These are phyloP conservation scores for Tulasnella sp. DNA, from an alignment of 768 basidiomycete species.

Conservation along the genomic window DNA sequence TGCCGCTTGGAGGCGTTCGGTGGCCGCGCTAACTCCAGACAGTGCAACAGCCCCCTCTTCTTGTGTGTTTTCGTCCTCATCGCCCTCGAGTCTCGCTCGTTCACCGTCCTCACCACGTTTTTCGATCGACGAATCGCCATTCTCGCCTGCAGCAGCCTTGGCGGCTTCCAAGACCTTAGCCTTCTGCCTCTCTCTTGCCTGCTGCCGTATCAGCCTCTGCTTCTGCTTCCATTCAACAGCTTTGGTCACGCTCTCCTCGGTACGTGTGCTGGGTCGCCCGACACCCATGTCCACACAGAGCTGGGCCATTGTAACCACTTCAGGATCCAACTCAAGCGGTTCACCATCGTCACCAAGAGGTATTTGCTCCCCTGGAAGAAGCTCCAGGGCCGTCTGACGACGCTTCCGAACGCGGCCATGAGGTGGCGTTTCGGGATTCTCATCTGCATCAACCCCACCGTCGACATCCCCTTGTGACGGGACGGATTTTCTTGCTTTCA, in stretches of 20 bases:
- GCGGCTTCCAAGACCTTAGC: conserved; percentile 51
- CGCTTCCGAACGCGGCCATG: conserved; percentile 5
- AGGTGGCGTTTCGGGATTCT: background rate
- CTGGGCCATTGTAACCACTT: conserved; percentile 9
- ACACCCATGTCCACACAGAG: conserved; percentile 65
- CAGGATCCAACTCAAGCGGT: conserved; percentile 2
- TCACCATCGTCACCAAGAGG: conserved; percentile 8
- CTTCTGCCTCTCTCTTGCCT: conserved; percentile 59
- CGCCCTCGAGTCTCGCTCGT: conserved; percentile 21
- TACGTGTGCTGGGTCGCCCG: conserved; percentile 71
- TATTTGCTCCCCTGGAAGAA: conserved; percentile 2
- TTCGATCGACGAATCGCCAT: conserved; percentile 1
- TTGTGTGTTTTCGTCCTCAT: background rate
- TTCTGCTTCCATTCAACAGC: conserved; percentile 16
- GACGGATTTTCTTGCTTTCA: background rate
- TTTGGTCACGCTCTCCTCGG: conserved; percentile 45
- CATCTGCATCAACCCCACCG: background rate
- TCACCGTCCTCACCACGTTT: conserved; percentile 27
- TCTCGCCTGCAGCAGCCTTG: conserved; percentile 42
- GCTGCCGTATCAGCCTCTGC: conserved; percentile 40
- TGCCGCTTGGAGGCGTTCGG: conserved; percentile 1
- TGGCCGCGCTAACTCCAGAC: background rate
- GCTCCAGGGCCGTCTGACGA: background rate
- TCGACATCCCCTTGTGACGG: background rate
- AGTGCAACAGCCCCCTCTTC: background rate